Percentiles rank a stretch among this genome's conserved stretches.
phyloP scores from a whole-genome alignment of 108 stramenopile species.

The Stephanodiscus triporus region DNA sequence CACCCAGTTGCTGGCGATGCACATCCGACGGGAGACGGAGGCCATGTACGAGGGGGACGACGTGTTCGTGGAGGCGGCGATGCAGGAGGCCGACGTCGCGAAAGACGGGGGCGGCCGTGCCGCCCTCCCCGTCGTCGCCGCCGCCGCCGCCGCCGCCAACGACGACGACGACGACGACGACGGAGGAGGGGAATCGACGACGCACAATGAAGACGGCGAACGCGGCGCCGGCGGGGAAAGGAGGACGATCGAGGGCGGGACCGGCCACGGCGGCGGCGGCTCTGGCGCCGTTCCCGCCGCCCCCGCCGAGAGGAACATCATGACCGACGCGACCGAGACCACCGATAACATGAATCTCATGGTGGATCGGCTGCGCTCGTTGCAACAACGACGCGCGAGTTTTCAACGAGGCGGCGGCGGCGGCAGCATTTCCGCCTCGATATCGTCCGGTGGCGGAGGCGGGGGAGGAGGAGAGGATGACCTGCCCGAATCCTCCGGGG shows the following conservation, averaged over 20 bases:
- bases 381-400: background rate
- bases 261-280: background rate
- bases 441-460: background rate
- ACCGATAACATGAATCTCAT: constrained; percentile 15
- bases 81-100: background rate
- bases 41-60: background rate
- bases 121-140: no score
- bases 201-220: background rate
- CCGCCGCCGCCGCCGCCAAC: background rate
- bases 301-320: background rate
- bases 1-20: background rate
- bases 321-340: constrained; percentile 17
- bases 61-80: constrained; percentile 1
- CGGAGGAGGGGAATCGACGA: background rate
- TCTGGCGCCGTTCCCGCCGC: background rate
- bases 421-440: background rate
- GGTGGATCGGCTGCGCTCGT: constrained; percentile 1
- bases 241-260: background rate
- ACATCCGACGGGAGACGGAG: background rate
- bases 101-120: no score
- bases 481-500: background rate
- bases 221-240: background rate
- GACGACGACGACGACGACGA: background rate
- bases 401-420: background rate
- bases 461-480: background rate